Conservation (phyloP, 2,329 filamentous ascomycete genomes). For the Podosphaera fusca region DNA sequence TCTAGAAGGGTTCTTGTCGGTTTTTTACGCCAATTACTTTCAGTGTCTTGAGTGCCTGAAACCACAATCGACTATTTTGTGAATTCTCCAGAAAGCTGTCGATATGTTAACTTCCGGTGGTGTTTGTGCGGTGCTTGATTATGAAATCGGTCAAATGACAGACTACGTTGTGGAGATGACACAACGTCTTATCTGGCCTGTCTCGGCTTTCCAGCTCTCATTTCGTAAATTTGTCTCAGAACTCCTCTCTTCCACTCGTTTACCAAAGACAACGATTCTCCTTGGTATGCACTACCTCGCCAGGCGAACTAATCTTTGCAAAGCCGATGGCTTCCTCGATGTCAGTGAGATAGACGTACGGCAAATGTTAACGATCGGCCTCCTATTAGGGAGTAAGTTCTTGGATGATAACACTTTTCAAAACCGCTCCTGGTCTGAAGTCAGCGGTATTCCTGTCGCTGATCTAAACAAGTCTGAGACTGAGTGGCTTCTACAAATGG, state of each 20-base stretch:
- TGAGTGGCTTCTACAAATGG: conserved; percentile 43
- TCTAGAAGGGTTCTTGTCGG: too few relatives aligned
- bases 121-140: conserved; percentile 51
- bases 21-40: too few relatives aligned
- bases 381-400: conserved; percentile 54
- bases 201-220: conserved; percentile 32
- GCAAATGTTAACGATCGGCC: conserved; percentile 42
- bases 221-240: conserved; percentile 55
- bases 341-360: conserved; percentile 35
- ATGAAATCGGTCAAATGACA: conserved; percentile 57
- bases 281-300: conserved; percentile 48
- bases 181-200: conserved; percentile 40
- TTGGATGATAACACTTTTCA: conserved; percentile 60
- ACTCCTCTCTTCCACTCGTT: conserved; percentile 46
- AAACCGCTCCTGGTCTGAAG: conserved; percentile 56
- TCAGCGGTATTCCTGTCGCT: conserved; percentile 44
- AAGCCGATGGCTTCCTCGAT: conserved; percentile 18
- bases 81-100: too few relatives aligned
- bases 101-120: conserved; percentile 25
- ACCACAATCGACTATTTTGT: too few relatives aligned
- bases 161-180: conserved; percentile 55
- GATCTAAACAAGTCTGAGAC: conserved; percentile 46
- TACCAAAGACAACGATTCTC: conserved; percentile 49
- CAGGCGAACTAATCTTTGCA: conserved; percentile 36
- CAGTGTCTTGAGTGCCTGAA: too few relatives aligned